Base-by-base conservation (phyloP, 2,329 filamentous ascomycete species). In the Stromatinia cepivora region DNA sequence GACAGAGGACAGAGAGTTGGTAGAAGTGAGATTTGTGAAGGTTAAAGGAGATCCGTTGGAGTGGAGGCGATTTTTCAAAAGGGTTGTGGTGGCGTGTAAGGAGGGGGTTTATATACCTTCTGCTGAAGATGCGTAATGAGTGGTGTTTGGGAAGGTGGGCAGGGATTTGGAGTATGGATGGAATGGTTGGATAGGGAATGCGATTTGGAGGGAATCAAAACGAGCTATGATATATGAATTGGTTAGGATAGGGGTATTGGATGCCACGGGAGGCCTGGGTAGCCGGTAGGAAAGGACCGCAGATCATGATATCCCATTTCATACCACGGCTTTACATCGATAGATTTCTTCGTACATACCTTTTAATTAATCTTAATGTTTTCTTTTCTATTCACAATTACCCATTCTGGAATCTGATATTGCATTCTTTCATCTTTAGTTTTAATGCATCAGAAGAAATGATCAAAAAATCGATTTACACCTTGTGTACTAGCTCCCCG, bases 11-110 rank as follows among this genome's bases (percentile, higher is more conserved):
- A 82, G 81, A 25, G 90, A 91, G 71, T 80, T 94, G 45, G 85
- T 94, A 34, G 94, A 97, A 79, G 92, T 97, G 39, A 86, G 93
- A 65, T 98, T 99, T 78, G 87, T 96, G 73, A 99, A 99, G 82
- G 86, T 92, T 67, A 97, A 97, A 82, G 95, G 95, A 8, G 95
- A 99, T 82, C 95, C 95, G 7, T 81, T 99, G 63, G 94, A 98
- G 82, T 99, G 96, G 95, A 87, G 95, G 71, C 85, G 95, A 46
- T 93, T 99, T 79, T 99, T 99, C 84, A 99, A 99, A 82, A 94
- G 93, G 80, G 87, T 97, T n/a, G 92, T 92, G 42, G 84, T 96
- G 72, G 83, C 94, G 71, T 96, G 94, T 81, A 92, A 92, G 77
- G 93, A 97, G 78, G 93, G 88, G 11, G 90, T 98, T 57, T 92